These are phyloP conservation scores for Primulina tabacum DNA, from an alignment of 257 asterid genomes.

Conservation along the genomic window DNA sequence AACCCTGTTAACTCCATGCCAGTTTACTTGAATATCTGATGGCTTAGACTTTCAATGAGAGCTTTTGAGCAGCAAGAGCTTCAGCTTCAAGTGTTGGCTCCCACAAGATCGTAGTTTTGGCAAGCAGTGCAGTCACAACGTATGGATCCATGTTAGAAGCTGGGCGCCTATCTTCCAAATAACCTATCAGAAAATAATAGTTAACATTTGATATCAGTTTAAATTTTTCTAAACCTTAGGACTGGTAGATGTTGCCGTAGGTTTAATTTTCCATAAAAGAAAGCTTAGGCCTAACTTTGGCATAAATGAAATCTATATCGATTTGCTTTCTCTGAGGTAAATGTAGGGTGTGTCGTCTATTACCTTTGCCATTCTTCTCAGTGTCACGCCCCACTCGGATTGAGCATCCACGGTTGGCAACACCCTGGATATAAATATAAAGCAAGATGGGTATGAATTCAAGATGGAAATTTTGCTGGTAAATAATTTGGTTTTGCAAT, in stretches of 20 bases:
- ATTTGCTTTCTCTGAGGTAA: neutral
- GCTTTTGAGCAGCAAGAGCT: conserved; percentile 85
- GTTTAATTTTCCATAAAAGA: too few relatives aligned
- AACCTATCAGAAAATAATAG: conserved; percentile 43
- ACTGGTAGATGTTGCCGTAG: too few relatives aligned
- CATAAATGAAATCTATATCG: too few relatives aligned
- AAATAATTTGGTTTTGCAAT: too few relatives aligned
- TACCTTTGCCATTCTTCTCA: conserved; percentile 88
- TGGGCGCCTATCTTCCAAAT: conserved; percentile 97
- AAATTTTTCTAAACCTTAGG: too few relatives aligned
- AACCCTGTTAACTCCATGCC: neutral
- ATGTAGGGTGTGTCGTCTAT: neutral
- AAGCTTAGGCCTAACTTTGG: too few relatives aligned
- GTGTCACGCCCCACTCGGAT: conserved; percentile 99
- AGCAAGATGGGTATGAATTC: neutral
- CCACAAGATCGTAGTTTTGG: conserved; percentile 88
- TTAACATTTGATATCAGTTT: neutral
- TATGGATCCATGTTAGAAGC: conserved; percentile 99
- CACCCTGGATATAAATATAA: conserved; percentile 55
- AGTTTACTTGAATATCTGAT: conserved; percentile 2
- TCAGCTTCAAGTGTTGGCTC: conserved; percentile 88
- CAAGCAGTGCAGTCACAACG: conserved; percentile 74
- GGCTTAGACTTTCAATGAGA: conserved; percentile 59
- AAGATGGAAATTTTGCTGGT: neutral
- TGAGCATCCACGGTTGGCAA: conserved; percentile 97